phyloP scores from a whole-genome alignment of 352 stramenopile species.

The Phytophthora pistaciae region DNA sequence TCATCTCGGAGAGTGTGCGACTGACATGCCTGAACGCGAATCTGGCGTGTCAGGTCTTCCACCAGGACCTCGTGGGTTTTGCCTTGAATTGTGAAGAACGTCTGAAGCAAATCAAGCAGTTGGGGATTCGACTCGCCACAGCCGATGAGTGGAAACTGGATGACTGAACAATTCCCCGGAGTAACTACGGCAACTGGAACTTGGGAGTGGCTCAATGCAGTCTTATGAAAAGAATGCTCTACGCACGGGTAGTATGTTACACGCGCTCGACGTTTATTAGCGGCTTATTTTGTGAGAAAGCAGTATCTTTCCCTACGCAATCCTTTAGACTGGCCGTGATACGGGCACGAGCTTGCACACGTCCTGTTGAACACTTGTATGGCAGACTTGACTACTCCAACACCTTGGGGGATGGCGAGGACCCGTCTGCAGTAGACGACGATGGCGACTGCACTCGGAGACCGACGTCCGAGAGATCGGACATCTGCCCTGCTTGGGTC shows the following conservation, averaged over 20 bases:
- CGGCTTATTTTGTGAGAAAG: conserved; percentile 22
- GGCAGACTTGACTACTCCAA: conserved; percentile 24
- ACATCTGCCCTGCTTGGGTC: conserved; percentile 32
- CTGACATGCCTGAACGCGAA: conserved; percentile 88
- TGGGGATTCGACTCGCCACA: conserved; percentile 65
- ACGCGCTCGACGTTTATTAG: conserved; percentile 34
- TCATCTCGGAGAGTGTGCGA: conserved; percentile 76
- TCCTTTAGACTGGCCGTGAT: conserved; percentile 9
- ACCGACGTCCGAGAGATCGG: conserved; percentile 40
- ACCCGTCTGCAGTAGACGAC: conserved; percentile 68
- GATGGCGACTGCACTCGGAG: conserved; percentile 49
- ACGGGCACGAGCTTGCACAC: conserved; percentile 1
- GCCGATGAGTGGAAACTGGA: conserved; percentile 65
- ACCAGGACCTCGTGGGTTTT: conserved; percentile 87
- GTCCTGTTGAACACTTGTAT: conserved; percentile 10
- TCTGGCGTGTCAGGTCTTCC: conserved; percentile 82
- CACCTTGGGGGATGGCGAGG: conserved; percentile 51
- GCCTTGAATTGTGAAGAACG: conserved; percentile 84
- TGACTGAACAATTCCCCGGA: background rate
- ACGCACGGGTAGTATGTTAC: conserved; percentile 35
- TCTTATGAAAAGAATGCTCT: background rate
- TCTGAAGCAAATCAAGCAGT: conserved; percentile 90
- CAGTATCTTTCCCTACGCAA: conserved; percentile 26
- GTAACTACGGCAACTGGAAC: too few species aligned
- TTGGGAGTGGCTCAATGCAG: background rate